Conservation (phyloP, 768 basidiomycete genomes). For the Tulasnella sp. region DNA sequence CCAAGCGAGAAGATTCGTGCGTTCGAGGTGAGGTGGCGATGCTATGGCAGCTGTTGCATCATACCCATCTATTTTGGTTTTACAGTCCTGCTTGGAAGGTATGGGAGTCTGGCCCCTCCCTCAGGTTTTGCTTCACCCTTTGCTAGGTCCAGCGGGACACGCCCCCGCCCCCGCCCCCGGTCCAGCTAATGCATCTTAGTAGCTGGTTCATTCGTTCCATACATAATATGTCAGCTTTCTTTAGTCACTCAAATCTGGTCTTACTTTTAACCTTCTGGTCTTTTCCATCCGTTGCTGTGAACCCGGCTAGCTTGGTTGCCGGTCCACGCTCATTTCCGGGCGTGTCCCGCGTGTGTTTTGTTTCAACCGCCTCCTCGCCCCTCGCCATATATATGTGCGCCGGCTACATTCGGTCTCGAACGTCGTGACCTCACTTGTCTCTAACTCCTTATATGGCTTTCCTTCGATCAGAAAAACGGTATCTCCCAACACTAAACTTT, state of each 20-base stretch:
- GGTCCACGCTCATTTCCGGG: background rate
- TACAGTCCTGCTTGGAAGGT: conserved; percentile 24
- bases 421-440: background rate
- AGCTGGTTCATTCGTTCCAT: background rate
- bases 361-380: background rate
- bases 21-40: conserved; percentile 26
- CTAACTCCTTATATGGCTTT: conserved; percentile 15
- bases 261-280: background rate
- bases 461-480: conserved; percentile 12
- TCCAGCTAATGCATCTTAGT: conserved; percentile 3
- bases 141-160: background rate
- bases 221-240: background rate
- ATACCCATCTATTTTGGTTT: background rate
- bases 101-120: conserved; percentile 32
- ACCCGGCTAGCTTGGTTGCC: background rate
- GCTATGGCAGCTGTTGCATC: background rate
- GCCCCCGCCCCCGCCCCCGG: background rate
- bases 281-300: background rate
- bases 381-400: background rate
- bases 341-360: background rate
- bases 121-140: conserved; percentile 13
- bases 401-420: background rate
- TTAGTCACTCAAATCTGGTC: background rate
- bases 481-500: conserved; percentile 27
- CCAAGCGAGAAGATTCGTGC: conserved; percentile 30